These are phyloP conservation scores for Colletotrichum shisoi DNA, from an alignment of 2,329 filamentous ascomycete genomes.

Conservation along the genomic window DNA sequence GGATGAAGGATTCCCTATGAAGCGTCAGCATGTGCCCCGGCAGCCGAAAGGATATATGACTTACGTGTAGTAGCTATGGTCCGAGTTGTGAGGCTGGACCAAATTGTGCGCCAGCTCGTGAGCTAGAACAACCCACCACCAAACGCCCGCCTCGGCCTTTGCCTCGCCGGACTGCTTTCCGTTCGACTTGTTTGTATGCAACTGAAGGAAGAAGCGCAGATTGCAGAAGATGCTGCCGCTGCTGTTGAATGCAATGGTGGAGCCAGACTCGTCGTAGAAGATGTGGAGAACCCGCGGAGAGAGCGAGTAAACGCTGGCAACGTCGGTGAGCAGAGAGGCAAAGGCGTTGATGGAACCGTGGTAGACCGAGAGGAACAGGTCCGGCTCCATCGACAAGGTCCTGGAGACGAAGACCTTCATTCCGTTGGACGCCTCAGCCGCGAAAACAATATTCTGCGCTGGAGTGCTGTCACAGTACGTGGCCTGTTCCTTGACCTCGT, in stretches of 20 bases:
- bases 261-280: constrained; percentile 81
- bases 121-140: constrained; percentile 96
- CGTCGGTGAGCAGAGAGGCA: constrained; percentile 71
- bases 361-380: constrained; percentile 68
- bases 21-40: constrained; percentile 15
- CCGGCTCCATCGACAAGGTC: constrained; percentile 57
- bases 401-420: constrained; percentile 77
- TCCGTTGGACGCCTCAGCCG: constrained; percentile 73
- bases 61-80: constrained; percentile 83
- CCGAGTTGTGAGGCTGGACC: constrained; percentile 76
- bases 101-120: constrained; percentile 97
- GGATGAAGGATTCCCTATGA: constrained; percentile 75
- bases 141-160: constrained; percentile 73
- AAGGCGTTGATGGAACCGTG: constrained; percentile 72
- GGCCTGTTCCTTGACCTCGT: constrained; percentile 79
- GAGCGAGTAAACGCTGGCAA: constrained; percentile 77
- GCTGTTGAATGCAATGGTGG: constrained; percentile 91
- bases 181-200: constrained; percentile 68
- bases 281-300: constrained; percentile 76
- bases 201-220: constrained; percentile 80
- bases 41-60: constrained; percentile 42
- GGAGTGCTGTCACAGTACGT: constrained; percentile 85
- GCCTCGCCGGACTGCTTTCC: constrained; percentile 51
- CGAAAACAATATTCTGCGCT: constrained; percentile 75
- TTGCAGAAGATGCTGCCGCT: constrained; percentile 93